A percentile compares a stretch with the other conserved stretches of the same genome.
Evolutionary conservation across 805 yeast species (phyloP).

Genomic region (Candida tallmaniae): DNA sequence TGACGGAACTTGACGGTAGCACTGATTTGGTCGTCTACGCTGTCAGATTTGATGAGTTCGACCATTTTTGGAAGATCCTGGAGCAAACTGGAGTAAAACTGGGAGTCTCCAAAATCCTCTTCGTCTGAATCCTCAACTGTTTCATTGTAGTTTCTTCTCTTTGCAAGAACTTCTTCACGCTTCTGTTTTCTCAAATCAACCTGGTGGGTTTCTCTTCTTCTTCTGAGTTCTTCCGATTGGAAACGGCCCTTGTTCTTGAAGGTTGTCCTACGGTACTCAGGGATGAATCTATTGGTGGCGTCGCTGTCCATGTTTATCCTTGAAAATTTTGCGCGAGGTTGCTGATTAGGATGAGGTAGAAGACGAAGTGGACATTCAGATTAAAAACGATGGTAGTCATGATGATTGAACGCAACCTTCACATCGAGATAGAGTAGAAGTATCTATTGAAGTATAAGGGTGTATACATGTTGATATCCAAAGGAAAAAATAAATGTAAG

Average conservation of each 20-base stretch:
- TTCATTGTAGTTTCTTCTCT: conserved; percentile 74
- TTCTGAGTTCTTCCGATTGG: conserved; percentile 92
- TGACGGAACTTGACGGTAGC: conserved; percentile 94
- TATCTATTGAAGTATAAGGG: no score
- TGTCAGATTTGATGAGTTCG: conserved; percentile 68
- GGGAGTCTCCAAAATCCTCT: conserved; percentile 32
- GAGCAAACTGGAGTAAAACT: conserved; percentile 37
- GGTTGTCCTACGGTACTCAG: conserved; percentile 95
- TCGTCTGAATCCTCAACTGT: conserved; percentile 40
- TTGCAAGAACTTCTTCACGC: conserved; percentile 90
- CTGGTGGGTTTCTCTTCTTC: conserved; percentile 96
- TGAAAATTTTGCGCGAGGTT: no score
- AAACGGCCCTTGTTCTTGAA: conserved; percentile 94
- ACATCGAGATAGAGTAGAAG: no score
- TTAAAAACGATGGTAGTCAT: no score
- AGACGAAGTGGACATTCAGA: no score
- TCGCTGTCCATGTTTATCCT: conserved; percentile 66
- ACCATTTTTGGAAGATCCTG: conserved; percentile 82
- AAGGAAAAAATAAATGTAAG: no score
- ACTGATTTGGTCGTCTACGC: conserved; percentile 73
- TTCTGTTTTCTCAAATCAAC: conserved; percentile 94
- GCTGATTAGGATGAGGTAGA: no score
- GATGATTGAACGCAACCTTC: no score
- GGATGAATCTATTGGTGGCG: conserved; percentile 78
- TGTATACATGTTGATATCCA: no score